Evolutionary conservation across 148 eudicot species (phyloP).

Genomic region (Vaccinium corymbosum): DNA sequence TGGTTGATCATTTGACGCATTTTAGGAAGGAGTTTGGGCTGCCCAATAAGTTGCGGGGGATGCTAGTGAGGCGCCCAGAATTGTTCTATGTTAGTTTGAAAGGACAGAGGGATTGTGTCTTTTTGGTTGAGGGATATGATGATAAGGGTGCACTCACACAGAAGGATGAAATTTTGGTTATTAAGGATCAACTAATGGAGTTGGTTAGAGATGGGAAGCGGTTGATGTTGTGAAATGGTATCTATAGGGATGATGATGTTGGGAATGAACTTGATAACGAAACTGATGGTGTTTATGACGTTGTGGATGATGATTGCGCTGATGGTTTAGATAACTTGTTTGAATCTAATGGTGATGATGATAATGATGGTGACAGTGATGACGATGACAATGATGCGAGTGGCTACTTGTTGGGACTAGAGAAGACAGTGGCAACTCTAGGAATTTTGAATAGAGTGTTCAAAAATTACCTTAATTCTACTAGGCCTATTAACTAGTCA

Average conservation of each 20-base stretch:
- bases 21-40: constrained; percentile 87
- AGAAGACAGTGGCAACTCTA: not conserved
- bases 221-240: constrained; percentile 47
- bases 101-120: constrained; percentile 77
- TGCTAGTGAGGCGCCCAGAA: constrained; percentile 87
- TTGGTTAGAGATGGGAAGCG: constrained; percentile 71
- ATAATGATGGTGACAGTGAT: constrained; percentile 31
- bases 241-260: constrained; percentile 4
- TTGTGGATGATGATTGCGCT: constrained; percentile 27
- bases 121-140: constrained; percentile 83
- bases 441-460: too few relatives aligned
- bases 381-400: constrained; percentile 22
- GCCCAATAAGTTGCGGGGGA: constrained; percentile 71
- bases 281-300: constrained; percentile 24
- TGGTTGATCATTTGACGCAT: constrained; percentile 86
- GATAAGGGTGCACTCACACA: constrained; percentile 55
- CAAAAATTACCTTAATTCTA: too few relatives aligned
- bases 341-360: constrained; percentile 42
- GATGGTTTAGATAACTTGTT: constrained; percentile 62
- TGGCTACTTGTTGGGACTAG: constrained; percentile 22
- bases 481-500: too few relatives aligned
- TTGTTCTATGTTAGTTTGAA: constrained; percentile 81
- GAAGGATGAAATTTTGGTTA: constrained; percentile 44
- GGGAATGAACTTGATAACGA: constrained; percentile 2
- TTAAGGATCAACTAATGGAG: constrained; percentile 51